Percentiles rank a stretch among this genome's conserved stretches.
phyloP scores from a whole-genome alignment of 2,329 filamentous ascomycete species.

The Penicillium sp. region DNA sequence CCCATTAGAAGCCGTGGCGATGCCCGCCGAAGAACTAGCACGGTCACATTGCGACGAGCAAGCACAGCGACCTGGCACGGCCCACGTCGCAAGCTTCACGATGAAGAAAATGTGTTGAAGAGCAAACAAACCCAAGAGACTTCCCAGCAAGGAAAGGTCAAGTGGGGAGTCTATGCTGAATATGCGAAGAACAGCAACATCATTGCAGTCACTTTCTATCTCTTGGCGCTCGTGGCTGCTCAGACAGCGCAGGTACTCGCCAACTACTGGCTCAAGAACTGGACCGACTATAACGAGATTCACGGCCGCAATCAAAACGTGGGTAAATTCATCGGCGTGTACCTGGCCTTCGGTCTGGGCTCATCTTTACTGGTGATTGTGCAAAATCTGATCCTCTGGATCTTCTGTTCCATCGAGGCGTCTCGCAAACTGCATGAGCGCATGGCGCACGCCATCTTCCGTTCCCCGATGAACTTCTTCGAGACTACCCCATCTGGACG shows the following conservation, averaged over 20 bases:
- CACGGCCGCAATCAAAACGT: conserved; percentile 65
- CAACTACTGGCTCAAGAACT: conserved; percentile 88
- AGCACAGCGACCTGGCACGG: conserved; percentile 87
- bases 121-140: conserved; percentile 84
- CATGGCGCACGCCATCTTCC: conserved; percentile 96
- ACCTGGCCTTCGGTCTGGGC: conserved; percentile 90
- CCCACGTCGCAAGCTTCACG: conserved; percentile 72
- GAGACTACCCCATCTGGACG: conserved; percentile 95
- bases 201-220: conserved; percentile 72
- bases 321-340: conserved; percentile 88
- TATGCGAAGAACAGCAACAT: conserved; percentile 95
- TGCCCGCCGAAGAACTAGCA: conserved; percentile 60
- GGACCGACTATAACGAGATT: conserved; percentile 73
- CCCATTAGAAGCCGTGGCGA: conserved; percentile 62
- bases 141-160: conserved; percentile 92
- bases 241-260: conserved; percentile 79
- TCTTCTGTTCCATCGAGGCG: conserved; percentile 98
- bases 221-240: conserved; percentile 67
- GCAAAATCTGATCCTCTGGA: conserved; percentile 94
- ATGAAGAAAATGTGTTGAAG: conserved; percentile 69
- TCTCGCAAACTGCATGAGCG: conserved; percentile 93
- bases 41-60: conserved; percentile 76
- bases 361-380: conserved; percentile 77
- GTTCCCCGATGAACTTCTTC: conserved; percentile 97
- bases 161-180: conserved; percentile 89